Evolutionary conservation across 352 stramenopile genomes (phyloP), one percentile per base, ranked within the genome.

Genomic region (Plasmopara halstedii): DNA sequence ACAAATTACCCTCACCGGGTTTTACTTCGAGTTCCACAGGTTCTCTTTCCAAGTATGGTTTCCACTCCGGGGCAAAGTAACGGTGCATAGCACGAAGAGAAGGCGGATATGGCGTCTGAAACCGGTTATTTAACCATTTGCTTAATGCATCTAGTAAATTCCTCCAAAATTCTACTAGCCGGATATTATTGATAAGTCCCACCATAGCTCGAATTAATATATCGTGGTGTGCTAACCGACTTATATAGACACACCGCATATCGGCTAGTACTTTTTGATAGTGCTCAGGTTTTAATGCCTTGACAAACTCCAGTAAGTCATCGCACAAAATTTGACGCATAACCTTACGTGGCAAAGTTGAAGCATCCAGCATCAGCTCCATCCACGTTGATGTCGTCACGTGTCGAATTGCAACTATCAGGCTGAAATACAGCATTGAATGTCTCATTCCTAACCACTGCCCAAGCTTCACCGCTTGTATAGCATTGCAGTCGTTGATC

Each of bases 311-410:
- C 8, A 64, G 3, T n/a, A 66, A 62, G 2, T 57, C 15, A 6
- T 59, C 42, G 2, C 46, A 61, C 17, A 86, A 26, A 19, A 68
- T 31, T 0, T 41, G 36, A 25, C 60, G 53, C 29, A 61, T 46
- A 4, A 23, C 15, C 6, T 48, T 33, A 26, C 65, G 52, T 0
- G 44, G 25, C n/a, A 86, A 21, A 11, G 27, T 50, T 0, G 43
- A 63, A 23, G 58, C 58, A 2, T 29, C 23, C 9, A 67, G 11
- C 31, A 86, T 14, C 7, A 83, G 46, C 6, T 64, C 39, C 40
- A 86, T 72, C 77, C 77, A 88, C 19, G 70, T 66, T 11, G 38
- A 29, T 0, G 50, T 58, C 4, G 56, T 67, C 8, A 74, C 41
- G 6, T 50, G 42, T 20, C 55, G 46, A 32, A 69, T 68, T 15